Evolutionary conservation across 2,329 filamentous ascomycete genomes (phyloP), one percentile per base, ranked within the genome.

Genomic region (Fusarium drepaniforme): DNA sequence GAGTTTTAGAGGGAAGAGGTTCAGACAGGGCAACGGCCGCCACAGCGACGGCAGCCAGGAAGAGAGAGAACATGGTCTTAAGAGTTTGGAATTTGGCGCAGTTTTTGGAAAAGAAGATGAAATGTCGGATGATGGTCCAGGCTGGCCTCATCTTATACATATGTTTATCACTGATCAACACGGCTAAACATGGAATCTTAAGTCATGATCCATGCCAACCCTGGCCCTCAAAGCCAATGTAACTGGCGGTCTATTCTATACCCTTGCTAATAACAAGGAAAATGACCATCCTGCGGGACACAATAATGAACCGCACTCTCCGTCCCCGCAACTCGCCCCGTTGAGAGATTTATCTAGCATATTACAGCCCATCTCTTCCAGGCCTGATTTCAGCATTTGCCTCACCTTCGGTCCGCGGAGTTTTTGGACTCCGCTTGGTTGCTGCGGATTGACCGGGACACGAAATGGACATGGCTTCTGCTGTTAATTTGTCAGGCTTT

Each of bases 1-100:
- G 42, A 1, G 67, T 66, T 38, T 49, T 68, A 4, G 53, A 46
- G 3, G 73, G 67, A 9, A 71, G 46, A n/a, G 65, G 53, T 12
- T 70, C 37, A 6, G 64, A 66, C 28, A 68, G 42, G n/a, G 61
- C 44, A 15, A 67, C 30, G 8, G 23, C 59, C 23, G 68, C 37
- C 9, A 64, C 13, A 12, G 40, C 53, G 13, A 37, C 15, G 8
- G 51, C 21, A 38, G 33, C 4, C 28, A 72, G 30, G 2, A 35
- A 2, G 51, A 35, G 2, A 28, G 23, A 28, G 8, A 51, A 28
- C 23, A 51, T 51, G 15, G 16, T 0, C 5, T 12, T 1, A 18
- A 12, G 5, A 28, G 23, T 18, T 51, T 51, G 5, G 3, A 18
- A 7, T 12, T 18, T n/a, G n/a, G n/a, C n/a, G n/a, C n/a, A n/a